These are phyloP conservation scores for Aschersonia sp. DNA, from an alignment of 2,329 filamentous ascomycete genomes.

Conservation along the genomic window DNA sequence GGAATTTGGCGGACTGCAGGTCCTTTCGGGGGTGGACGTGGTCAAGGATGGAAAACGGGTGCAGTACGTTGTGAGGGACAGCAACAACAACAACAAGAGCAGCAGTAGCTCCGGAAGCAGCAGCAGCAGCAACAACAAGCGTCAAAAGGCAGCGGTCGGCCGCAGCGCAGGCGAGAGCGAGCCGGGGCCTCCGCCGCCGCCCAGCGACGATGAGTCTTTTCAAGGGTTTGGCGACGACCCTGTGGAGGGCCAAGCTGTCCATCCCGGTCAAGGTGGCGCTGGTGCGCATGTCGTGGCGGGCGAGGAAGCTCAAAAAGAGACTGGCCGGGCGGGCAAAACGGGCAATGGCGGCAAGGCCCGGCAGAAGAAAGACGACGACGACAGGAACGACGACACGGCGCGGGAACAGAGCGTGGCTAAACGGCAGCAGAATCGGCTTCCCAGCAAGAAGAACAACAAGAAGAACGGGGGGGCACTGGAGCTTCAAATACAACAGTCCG, in stretches of 20 bases:
- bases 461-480: constrained; percentile 9
- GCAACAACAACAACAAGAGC: constrained; percentile 4
- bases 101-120: neutral
- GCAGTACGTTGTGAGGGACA: constrained; percentile 33
- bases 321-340: neutral
- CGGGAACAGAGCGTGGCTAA: constrained; percentile 4
- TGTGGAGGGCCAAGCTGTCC: constrained; percentile 17
- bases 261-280: constrained; percentile 17
- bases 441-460: constrained; percentile 11
- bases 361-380: neutral
- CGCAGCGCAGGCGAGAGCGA: neutral
- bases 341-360: neutral
- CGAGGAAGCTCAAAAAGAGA: constrained; percentile 6
- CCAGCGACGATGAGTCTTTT: constrained; percentile 39
- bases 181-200: constrained; percentile 3
- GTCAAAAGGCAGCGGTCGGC: too few species aligned
- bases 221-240: constrained; percentile 44
- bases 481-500: constrained; percentile 15
- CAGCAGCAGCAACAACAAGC: too few species aligned
- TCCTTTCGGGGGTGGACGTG: constrained; percentile 85
- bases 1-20: constrained; percentile 83
- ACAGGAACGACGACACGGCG: neutral
- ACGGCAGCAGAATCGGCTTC: constrained; percentile 6
- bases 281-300: constrained; percentile 15
- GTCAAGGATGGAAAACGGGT: constrained; percentile 47